Base-by-base conservation (phyloP, 306 rosid genomes). In the Trifolium fragiferum region DNA sequence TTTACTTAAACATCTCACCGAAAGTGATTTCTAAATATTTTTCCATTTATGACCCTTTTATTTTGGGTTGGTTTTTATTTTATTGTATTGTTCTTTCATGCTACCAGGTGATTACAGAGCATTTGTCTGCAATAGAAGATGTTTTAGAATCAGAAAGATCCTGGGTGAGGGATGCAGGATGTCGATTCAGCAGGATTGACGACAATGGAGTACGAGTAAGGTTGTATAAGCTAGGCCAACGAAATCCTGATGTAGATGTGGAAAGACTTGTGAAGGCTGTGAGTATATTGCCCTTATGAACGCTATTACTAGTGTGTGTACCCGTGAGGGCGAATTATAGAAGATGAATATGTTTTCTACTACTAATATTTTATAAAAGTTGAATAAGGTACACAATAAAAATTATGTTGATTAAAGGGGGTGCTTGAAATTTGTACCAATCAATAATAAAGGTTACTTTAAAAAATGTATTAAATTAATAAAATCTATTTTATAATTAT, bases 141-240 rank as follows among this genome's bases (percentile, higher is more conserved):
- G 30, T 25, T 25, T 1, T 25, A 25, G 3, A 25, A 96, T 14
- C 70, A 43, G 98, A 93, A 57, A 97, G 89, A 68, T 93, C 91
- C 68, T 23, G 80, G 55, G 7, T 81, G 61, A 88, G 91, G 98
- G 98, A 93, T 84, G 87, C 80, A 46, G 59, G 51, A 68, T 86
- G 85, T 63, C 84, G 63, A 32, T 97, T 97, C 8, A 91, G 85
- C 77, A 7, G 1, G 37, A 7, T 33, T 6, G 37, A 33, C 37
- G 8, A 33, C 37, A 1, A 33, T 33, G 37, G 6, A 33, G 37
- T 33, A 33, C 37, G 37, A 7, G 8, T 5, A 33, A 33, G 7
- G 8, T 5, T 33, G 37, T 1, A 33, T 5, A 33, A 7, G 7
- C 37, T 33, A 33, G 37, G 8, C 37, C 7, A 32, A 32, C 37